These are phyloP conservation scores for Diplosphaera chodatii DNA, from an alignment of 139 green algal species.

Conservation along the genomic window DNA sequence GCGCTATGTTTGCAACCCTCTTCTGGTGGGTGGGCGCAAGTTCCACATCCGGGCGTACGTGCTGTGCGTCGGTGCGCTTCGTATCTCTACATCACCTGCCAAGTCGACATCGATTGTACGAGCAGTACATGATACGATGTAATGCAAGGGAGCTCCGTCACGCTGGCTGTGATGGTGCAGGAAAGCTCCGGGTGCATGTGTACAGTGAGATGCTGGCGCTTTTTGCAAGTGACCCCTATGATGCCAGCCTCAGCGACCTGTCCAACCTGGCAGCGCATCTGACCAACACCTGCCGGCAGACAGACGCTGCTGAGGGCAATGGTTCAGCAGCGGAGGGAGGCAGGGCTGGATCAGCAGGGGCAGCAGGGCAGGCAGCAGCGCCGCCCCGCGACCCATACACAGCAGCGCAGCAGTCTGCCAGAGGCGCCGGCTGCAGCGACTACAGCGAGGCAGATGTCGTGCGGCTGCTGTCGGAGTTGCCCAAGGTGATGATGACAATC, in stretches of 20 bases:
- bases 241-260: slow-evolving; percentile 8
- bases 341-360: not conserved
- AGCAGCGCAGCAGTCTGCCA: not conserved
- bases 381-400: too few relatives aligned
- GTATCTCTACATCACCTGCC: too few relatives aligned
- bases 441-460: slow-evolving; percentile 15
- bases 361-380: not conserved
- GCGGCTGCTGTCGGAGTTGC: slow-evolving; percentile 31
- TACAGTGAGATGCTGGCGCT: slow-evolving; percentile 28
- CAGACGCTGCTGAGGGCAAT: not conserved
- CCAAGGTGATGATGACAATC: slow-evolving; percentile 15
- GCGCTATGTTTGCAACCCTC: slow-evolving; percentile 29
- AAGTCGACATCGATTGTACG: too few relatives aligned
- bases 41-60: slow-evolving; percentile 41
- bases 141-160: too few relatives aligned
- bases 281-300: slow-evolving; percentile 41
- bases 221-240: slow-evolving; percentile 18
- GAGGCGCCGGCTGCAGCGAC: not conserved
- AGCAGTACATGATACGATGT: too few relatives aligned
- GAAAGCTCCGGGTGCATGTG: slow-evolving; percentile 27
- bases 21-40: slow-evolving; percentile 29
- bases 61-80: slow-evolving; percentile 20
- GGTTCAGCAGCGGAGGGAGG: too few relatives aligned
- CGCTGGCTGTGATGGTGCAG: not conserved
- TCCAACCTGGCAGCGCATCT: slow-evolving; percentile 29